A percentile compares a stretch with the other conserved stretches of the same genome.
These are phyloP conservation scores for Mycena maculata DNA, from an alignment of 768 basidiomycete genomes.

Conservation along the genomic window DNA sequence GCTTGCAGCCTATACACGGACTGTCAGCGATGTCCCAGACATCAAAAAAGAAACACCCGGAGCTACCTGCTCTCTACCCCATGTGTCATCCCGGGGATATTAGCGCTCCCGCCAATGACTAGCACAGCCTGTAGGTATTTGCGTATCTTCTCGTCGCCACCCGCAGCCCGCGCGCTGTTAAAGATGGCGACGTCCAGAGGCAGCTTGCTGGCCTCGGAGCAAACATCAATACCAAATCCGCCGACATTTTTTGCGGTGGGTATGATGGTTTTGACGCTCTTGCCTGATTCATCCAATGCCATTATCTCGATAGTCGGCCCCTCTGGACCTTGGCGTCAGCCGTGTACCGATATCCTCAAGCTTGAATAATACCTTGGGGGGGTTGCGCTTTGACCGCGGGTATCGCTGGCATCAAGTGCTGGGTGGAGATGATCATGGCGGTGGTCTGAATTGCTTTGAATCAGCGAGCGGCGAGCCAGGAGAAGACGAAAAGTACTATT, in stretches of 20 bases:
- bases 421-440: slow-evolving; percentile 92
- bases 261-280: slow-evolving; percentile 32
- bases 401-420: slow-evolving; percentile 70
- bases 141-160: slow-evolving; percentile 89
- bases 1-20: slow-evolving; percentile 70
- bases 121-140: slow-evolving; percentile 91
- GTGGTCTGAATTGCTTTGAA: slow-evolving; percentile 67
- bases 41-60: neutral
- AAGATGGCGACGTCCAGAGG: slow-evolving; percentile 94
- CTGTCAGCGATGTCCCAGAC: slow-evolving; percentile 10
- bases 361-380: neutral
- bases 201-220: slow-evolving; percentile 87
- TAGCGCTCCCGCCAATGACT: slow-evolving; percentile 86
- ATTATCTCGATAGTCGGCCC: slow-evolving; percentile 31
- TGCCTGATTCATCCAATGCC: slow-evolving; percentile 30
- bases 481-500: slow-evolving; percentile 53
- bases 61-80: slow-evolving; percentile 88
- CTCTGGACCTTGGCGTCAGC: slow-evolving; percentile 20
- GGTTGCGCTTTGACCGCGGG: slow-evolving; percentile 34
- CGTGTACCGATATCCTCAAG: neutral
- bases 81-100: slow-evolving; percentile 84
- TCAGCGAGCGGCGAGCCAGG: slow-evolving; percentile 7
- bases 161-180: slow-evolving; percentile 89
- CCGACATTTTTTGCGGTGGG: slow-evolving; percentile 49
- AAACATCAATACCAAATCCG: slow-evolving; percentile 77